A percentile compares a stretch with the other conserved stretches of the same genome.
Conservation (phyloP, 148 eudicot species). For the Beta vulgaris region DNA sequence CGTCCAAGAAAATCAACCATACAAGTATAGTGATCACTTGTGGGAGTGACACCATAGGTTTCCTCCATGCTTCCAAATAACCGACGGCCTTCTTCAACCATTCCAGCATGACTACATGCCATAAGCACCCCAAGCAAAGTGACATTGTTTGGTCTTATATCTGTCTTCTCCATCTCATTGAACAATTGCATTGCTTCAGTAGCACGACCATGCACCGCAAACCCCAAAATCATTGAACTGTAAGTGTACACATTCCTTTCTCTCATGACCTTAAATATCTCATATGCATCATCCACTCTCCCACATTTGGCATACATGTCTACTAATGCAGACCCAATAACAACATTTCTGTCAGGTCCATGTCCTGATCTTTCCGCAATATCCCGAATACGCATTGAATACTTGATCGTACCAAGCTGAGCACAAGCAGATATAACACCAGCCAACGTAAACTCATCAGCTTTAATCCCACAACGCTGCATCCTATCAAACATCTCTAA, state of each 20-base stretch:
- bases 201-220: slow-evolving; percentile 50
- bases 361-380: slow-evolving; percentile 48
- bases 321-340: slow-evolving; percentile 59
- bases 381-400: slow-evolving; percentile 38
- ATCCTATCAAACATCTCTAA: slow-evolving; percentile 44
- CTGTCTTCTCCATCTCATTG: slow-evolving; percentile 44
- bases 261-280: slow-evolving; percentile 42
- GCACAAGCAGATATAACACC: slow-evolving; percentile 64
- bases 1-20: slow-evolving; percentile 66
- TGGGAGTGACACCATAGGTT: slow-evolving; percentile 39
- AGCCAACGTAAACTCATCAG: slow-evolving; percentile 50
- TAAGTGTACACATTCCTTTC: slow-evolving; percentile 48
- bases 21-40: slow-evolving; percentile 53
- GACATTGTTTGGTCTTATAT: slow-evolving; percentile 49
- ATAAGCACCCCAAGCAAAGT: slow-evolving; percentile 62
- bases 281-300: slow-evolving; percentile 45
- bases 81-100: slow-evolving; percentile 48
- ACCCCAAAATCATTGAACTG: slow-evolving; percentile 58
- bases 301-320: slow-evolving; percentile 70
- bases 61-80: slow-evolving; percentile 45
- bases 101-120: slow-evolving; percentile 63
- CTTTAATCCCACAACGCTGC: slow-evolving; percentile 35
- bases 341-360: slow-evolving; percentile 39
- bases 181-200: slow-evolving; percentile 48
- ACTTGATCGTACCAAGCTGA: slow-evolving; percentile 46